Conservation (phyloP, 495 filamentous ascomycete species). For the Bryoglossum gracile region DNA sequence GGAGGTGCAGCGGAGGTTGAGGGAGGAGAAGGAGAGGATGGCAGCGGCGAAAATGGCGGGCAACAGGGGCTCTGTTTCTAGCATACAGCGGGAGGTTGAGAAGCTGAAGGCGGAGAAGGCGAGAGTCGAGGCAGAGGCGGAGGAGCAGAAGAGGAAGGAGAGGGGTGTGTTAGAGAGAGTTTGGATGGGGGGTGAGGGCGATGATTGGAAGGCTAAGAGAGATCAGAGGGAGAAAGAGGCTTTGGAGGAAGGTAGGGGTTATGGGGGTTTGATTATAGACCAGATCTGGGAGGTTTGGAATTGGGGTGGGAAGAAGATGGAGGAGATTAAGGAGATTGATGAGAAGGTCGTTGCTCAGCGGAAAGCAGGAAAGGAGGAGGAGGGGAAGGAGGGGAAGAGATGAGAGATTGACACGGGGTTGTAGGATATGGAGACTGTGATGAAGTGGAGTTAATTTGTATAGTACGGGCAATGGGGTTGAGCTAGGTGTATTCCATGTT, state of each 20-base stretch:
- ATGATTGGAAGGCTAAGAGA: constrained; percentile 67
- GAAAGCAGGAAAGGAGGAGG: constrained; percentile 13
- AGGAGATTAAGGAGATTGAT: constrained; percentile 19
- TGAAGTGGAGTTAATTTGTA: too few species aligned
- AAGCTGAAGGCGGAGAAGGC: constrained; percentile 12
- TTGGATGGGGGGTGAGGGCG: constrained; percentile 58
- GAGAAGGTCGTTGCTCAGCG: constrained; percentile 30
- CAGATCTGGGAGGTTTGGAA: constrained; percentile 80
- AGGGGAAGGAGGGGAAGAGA: constrained; percentile 8
- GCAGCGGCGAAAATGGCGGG: constrained; percentile 17
- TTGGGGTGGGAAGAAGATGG: constrained; percentile 34
- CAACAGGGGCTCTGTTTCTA: too few species aligned
- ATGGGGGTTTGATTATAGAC: constrained; percentile 73
- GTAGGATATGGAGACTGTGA: too few species aligned
- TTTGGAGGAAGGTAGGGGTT: constrained; percentile 70
- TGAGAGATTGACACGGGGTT: too few species aligned
- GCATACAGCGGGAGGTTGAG: background rate
- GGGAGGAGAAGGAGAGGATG: constrained; percentile 31
- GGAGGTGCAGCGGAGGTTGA: constrained; percentile 40
- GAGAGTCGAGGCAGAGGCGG: constrained; percentile 20
- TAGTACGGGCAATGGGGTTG: too few species aligned
- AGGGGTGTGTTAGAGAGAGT: constrained; percentile 41
- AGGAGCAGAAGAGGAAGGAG: constrained; percentile 27
- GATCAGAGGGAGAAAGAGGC: constrained; percentile 63
- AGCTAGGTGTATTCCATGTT: too few species aligned